Conservation (phyloP, 2,329 filamentous ascomycete genomes). For the Didymella segeticola region DNA sequence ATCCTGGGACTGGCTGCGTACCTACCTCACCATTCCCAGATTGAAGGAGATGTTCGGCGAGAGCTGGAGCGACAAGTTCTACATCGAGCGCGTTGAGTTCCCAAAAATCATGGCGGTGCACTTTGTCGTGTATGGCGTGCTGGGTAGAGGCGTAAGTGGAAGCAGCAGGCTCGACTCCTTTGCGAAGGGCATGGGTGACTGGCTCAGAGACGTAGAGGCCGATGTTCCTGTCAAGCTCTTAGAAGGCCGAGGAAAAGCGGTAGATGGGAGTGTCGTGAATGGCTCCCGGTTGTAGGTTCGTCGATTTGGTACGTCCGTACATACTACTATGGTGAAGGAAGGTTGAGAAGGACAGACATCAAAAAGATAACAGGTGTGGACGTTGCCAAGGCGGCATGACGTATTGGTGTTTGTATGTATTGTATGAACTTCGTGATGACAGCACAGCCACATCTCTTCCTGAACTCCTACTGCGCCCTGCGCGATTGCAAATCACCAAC, state of each 20-base stretch:
- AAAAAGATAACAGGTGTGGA: not conserved
- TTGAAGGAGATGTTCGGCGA: constrained; percentile 38
- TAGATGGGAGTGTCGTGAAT: not conserved
- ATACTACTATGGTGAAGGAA: too few species aligned
- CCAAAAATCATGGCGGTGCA: constrained; percentile 41
- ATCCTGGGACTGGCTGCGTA: constrained; percentile 43
- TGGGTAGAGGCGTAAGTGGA: constrained; percentile 55
- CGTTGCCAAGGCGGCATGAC: constrained; percentile 13
- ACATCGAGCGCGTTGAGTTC: constrained; percentile 43
- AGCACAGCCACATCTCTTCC: constrained; percentile 5
- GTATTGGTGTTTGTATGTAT: not conserved
- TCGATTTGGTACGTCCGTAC: too few species aligned
- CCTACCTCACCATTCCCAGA: constrained; percentile 33
- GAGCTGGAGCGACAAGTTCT: constrained; percentile 32
- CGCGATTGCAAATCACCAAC: not conserved
- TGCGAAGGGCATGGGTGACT: constrained; percentile 63
- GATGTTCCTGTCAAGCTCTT: constrained; percentile 48
- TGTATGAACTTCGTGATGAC: not conserved
- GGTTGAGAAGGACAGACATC: not conserved
- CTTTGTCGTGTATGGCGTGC: constrained; percentile 48
- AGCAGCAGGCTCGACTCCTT: constrained; percentile 57
- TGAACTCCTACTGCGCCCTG: not conserved
- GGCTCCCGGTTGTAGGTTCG: not conserved
- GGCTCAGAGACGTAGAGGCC: constrained; percentile 54
- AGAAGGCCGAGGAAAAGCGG: constrained; percentile 23